Percentiles rank a stretch among this genome's conserved stretches.
phyloP scores from a whole-genome alignment of 2,329 filamentous ascomycete genomes.

The Trichoderma sp. region DNA sequence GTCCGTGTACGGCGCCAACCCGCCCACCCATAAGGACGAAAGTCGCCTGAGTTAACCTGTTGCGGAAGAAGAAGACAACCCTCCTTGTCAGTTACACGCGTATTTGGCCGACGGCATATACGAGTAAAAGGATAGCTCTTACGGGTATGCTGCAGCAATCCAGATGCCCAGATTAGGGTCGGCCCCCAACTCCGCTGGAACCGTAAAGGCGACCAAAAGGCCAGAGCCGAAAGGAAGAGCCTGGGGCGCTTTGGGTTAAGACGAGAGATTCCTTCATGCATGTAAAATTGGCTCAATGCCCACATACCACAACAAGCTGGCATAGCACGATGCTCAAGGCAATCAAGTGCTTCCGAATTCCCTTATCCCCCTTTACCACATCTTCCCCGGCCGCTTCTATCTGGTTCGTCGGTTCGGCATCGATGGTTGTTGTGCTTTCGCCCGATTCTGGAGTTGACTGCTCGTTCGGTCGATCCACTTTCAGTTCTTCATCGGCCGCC shows the following conservation, averaged over 20 bases:
- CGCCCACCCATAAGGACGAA: slow-evolving; percentile 14
- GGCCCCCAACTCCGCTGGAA: neutral
- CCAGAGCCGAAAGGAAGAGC: slow-evolving; percentile 16
- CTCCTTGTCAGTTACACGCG: neutral
- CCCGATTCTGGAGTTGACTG: neutral
- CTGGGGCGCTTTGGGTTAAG: neutral
- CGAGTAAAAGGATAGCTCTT: neutral
- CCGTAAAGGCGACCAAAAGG: slow-evolving; percentile 2
- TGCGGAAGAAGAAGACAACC: neutral
- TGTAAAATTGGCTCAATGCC: no score
- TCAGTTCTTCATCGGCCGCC: neutral
- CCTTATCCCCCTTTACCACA: neutral
- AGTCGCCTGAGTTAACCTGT: neutral
- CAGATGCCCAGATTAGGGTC: neutral
- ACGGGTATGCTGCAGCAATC: slow-evolving; percentile 11
- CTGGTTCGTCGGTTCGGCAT: neutral
- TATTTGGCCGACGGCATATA: neutral
- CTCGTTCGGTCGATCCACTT: neutral
- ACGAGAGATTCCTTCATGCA: neutral
- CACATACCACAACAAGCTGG: slow-evolving; percentile 11
- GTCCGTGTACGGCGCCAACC: neutral
- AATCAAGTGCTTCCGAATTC: neutral
- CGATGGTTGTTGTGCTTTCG: slow-evolving; percentile 5
- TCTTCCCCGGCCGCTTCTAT: neutral
- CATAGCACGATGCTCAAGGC: slow-evolving; percentile 12